These are phyloP conservation scores for Emydomyces testavorans DNA, from an alignment of 2,329 filamentous ascomycete genomes.

Conservation along the genomic window DNA sequence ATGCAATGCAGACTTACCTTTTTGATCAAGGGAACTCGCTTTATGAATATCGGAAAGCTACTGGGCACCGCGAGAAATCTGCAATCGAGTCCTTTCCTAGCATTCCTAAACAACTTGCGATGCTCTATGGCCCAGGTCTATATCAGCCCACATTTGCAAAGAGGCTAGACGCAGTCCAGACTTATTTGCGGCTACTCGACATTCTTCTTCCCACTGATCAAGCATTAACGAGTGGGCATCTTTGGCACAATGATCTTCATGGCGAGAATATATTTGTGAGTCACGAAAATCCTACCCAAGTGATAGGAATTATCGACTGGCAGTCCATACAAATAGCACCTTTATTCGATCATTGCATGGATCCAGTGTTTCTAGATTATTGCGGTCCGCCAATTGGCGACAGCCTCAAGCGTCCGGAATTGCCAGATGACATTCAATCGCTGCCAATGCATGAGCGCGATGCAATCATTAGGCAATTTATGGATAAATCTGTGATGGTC, in stretches of 20 bases:
- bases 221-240: slow-evolving; percentile 15
- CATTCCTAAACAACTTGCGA: slow-evolving; percentile 21
- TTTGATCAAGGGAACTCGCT: slow-evolving; percentile 21
- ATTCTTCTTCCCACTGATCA: slow-evolving; percentile 15
- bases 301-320: slow-evolving; percentile 23
- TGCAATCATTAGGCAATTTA: background rate
- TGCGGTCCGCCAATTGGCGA: slow-evolving; percentile 14
- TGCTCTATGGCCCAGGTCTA: slow-evolving; percentile 27
- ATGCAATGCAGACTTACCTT: background rate
- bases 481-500: slow-evolving; percentile 11
- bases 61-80: slow-evolving; percentile 26
- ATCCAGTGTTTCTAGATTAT: slow-evolving; percentile 19
- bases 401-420: too few relatives aligned
- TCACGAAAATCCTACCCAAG: slow-evolving; percentile 4
- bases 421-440: background rate
- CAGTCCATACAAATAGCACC: slow-evolving; percentile 17
- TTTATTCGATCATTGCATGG: slow-evolving; percentile 18
- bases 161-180: slow-evolving; percentile 17
- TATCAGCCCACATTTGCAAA: slow-evolving; percentile 24
- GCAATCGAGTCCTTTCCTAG: slow-evolving; percentile 14
- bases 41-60: slow-evolving; percentile 24
- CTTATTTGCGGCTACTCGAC: slow-evolving; percentile 7
- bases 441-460: background rate
- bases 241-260: slow-evolving; percentile 36
- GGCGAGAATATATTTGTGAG: slow-evolving; percentile 33